phyloP scores from a whole-genome alignment of 805 yeast species.

The Candida berthetii region DNA sequence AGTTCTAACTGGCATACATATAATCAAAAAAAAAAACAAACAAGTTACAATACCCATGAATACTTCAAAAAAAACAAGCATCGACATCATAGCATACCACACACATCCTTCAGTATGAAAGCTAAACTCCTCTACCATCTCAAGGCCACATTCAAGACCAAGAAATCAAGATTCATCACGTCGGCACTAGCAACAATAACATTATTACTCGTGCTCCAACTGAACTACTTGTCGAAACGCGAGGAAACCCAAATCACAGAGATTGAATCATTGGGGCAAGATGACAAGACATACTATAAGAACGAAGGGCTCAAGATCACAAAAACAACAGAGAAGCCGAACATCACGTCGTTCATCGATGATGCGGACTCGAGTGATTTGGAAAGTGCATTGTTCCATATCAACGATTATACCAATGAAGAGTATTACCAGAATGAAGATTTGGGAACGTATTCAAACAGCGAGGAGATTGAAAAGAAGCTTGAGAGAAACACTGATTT shows the following conservation, averaged over 20 bases:
- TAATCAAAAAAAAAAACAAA: no score
- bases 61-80: no score
- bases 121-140: background rate
- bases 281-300: background rate
- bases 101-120: no score
- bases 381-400: background rate
- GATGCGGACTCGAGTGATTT: background rate
- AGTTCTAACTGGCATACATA: no score
- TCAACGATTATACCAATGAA: conserved; percentile 6
- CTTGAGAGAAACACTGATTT: conserved; percentile 6
- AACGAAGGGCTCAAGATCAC: background rate
- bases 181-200: background rate
- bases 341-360: background rate
- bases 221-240: background rate
- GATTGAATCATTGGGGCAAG: no score
- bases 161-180: background rate
- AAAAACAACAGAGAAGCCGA: background rate
- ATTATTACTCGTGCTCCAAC: background rate
- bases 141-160: background rate
- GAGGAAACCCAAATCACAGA: no score
- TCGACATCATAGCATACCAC: no score
- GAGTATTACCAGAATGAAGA: conserved; percentile 13
- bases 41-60: no score
- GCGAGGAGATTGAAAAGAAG: conserved; percentile 5
- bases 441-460: conserved; percentile 7